Percentiles rank a stretch among this genome's conserved stretches.
Evolutionary conservation across 495 filamentous ascomycete species (phyloP).

Genomic region (Neurospora sp.): DNA sequence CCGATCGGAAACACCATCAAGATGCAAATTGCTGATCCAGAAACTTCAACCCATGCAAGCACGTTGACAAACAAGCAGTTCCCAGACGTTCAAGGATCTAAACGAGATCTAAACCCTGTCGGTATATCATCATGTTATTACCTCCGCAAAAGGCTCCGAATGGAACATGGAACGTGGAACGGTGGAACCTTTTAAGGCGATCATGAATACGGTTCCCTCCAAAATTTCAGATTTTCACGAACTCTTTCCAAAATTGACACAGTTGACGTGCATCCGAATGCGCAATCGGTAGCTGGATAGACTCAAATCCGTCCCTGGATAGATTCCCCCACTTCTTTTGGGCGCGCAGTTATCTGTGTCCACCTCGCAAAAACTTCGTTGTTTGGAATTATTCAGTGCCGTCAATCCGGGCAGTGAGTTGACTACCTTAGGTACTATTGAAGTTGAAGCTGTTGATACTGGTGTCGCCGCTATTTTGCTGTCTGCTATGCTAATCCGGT

Average conservation of each 20-base stretch:
- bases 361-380: too few species aligned
- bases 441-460: too few species aligned
- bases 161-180: neutral
- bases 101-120: neutral
- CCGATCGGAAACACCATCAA: neutral
- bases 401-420: too few species aligned
- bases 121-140: neutral
- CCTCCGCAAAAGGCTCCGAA: neutral
- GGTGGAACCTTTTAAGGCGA: neutral
- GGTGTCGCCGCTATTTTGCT: too few species aligned
- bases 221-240: neutral
- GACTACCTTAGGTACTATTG: too few species aligned
- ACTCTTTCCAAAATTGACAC: neutral
- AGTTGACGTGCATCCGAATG: neutral
- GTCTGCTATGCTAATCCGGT: too few species aligned
- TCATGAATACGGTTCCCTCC: neutral
- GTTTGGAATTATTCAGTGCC: too few species aligned
- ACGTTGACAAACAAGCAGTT: neutral
- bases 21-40: neutral
- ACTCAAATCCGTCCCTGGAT: too few species aligned
- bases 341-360: too few species aligned
- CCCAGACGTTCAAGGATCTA: neutral
- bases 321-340: too few species aligned
- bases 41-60: neutral
- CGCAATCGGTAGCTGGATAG: too few species aligned